phyloP scores from a whole-genome alignment of 768 basidiomycete genomes.

The Russula abietina region DNA sequence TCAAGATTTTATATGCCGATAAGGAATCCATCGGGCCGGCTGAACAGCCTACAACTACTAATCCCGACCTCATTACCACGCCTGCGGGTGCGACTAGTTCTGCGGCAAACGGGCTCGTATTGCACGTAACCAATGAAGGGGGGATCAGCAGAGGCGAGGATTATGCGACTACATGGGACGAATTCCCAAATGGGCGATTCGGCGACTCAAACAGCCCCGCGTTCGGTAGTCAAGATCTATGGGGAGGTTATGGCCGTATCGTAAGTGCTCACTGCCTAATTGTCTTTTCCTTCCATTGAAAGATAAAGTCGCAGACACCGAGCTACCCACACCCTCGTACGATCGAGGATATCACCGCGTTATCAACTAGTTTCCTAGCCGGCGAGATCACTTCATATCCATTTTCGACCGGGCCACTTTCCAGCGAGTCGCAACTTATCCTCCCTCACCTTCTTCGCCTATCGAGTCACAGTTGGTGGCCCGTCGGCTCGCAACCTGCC shows the following conservation, averaged over 20 bases:
- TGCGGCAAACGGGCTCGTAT: slow-evolving; percentile 52
- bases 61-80: slow-evolving; percentile 47
- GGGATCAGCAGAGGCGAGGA: slow-evolving; percentile 69
- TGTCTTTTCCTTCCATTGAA: not conserved
- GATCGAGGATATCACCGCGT: slow-evolving; percentile 57
- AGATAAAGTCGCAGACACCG: slow-evolving; percentile 4
- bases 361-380: slow-evolving; percentile 79
- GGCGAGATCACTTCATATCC: slow-evolving; percentile 73
- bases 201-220: slow-evolving; percentile 98
- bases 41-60: slow-evolving; percentile 27
- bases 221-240: slow-evolving; percentile 74
- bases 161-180: slow-evolving; percentile 80
- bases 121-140: slow-evolving; percentile 42
- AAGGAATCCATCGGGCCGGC: slow-evolving; percentile 31
- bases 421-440: slow-evolving; percentile 75
- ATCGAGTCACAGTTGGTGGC: slow-evolving; percentile 85
- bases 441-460: slow-evolving; percentile 69
- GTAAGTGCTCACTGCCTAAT: slow-evolving; percentile 33
- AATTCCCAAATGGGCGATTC: slow-evolving; percentile 98
- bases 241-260: slow-evolving; percentile 63
- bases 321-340: slow-evolving; percentile 7
- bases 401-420: slow-evolving; percentile 79
- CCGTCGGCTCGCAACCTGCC: slow-evolving; percentile 93
- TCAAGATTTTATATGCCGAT: not conserved
- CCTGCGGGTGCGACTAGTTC: slow-evolving; percentile 58